Evolutionary conservation across 192 early-diverging fungal species (phyloP).

Genomic region (Martensiomyces pterosporus): DNA sequence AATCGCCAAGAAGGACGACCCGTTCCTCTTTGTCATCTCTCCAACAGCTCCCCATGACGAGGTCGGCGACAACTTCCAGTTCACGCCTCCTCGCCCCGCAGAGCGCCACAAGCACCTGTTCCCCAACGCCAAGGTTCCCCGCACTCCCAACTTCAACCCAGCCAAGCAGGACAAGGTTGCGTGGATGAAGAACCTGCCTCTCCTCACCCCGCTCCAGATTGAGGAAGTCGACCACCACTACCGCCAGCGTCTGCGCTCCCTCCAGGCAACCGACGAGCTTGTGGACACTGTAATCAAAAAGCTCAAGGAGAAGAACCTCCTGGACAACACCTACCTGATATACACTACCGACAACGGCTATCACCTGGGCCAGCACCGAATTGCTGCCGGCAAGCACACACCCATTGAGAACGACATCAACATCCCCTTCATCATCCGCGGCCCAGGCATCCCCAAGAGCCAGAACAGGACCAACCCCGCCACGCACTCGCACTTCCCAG

Average conservation of each 20-base stretch:
- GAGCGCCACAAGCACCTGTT: constrained; percentile 57
- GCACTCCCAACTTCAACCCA: constrained; percentile 57
- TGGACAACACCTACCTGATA: constrained; percentile 61
- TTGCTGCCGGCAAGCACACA: constrained; percentile 58
- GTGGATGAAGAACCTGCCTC: constrained; percentile 50
- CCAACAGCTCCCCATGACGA: constrained; percentile 62
- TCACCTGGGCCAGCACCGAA: constrained; percentile 61
- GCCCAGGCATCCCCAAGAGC: constrained; percentile 56
- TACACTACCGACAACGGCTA: constrained; percentile 69
- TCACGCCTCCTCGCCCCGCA: constrained; percentile 56
- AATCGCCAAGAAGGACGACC: constrained; percentile 38
- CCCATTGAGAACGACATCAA: constrained; percentile 65
- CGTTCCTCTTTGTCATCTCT: constrained; percentile 51
- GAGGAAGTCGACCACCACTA: constrained; percentile 50
- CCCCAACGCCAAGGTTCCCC: constrained; percentile 52
- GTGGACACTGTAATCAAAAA: constrained; percentile 53
- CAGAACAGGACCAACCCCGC: constrained; percentile 41
- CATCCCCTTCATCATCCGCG: constrained; percentile 58
- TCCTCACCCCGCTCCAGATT: constrained; percentile 32
- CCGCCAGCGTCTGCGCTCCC: constrained; percentile 53
- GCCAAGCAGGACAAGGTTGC: constrained; percentile 49
- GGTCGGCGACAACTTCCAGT: constrained; percentile 31
- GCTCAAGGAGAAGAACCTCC: constrained; percentile 45
- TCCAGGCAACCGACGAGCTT: constrained; percentile 62
- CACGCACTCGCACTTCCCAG: constrained; percentile 60